Evolutionary conservation across 352 stramenopile species (phyloP).

Genomic region (Globisporangium mamillatum): DNA sequence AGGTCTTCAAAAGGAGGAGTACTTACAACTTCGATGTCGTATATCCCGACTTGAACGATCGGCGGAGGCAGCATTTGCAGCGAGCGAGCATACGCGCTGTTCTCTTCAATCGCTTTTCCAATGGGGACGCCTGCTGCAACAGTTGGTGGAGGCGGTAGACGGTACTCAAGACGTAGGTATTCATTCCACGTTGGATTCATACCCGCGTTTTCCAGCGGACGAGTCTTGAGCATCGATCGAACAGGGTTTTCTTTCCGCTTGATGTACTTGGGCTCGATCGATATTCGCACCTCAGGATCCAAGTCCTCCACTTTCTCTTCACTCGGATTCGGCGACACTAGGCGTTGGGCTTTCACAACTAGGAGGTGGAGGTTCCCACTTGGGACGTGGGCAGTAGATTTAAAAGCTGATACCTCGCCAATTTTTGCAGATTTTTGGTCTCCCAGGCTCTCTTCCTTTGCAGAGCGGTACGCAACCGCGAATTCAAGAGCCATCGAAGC

Average conservation of each 20-base stretch:
- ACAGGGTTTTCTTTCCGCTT: constrained; percentile 50
- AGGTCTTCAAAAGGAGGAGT: neutral
- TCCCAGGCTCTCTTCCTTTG: constrained; percentile 6
- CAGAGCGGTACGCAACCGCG: constrained; percentile 18
- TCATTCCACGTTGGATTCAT: constrained; percentile 43
- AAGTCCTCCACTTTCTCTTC: constrained; percentile 31
- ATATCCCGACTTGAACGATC: constrained; percentile 40
- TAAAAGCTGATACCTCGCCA: constrained; percentile 1
- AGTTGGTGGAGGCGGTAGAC: constrained; percentile 16
- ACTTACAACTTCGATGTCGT: constrained; percentile 56
- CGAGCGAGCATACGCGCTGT: neutral
- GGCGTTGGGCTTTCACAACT: constrained; percentile 30
- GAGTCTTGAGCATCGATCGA: constrained; percentile 48
- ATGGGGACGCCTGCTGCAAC: constrained; percentile 4
- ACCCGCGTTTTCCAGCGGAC: constrained; percentile 41
- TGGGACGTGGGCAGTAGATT: constrained; percentile 16
- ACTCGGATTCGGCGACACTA: constrained; percentile 31
- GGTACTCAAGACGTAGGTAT: constrained; percentile 48
- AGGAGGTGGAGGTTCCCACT: constrained; percentile 46
- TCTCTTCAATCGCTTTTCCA: constrained; percentile 10
- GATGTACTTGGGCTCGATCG: constrained; percentile 47
- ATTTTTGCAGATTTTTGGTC: neutral
- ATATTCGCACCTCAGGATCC: constrained; percentile 49
- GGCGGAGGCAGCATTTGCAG: constrained; percentile 27
- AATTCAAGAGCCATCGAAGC: constrained; percentile 31